Conservation (phyloP, 371 early-diverging fungal species). For the Lichtheimia corymbifera region DNA sequence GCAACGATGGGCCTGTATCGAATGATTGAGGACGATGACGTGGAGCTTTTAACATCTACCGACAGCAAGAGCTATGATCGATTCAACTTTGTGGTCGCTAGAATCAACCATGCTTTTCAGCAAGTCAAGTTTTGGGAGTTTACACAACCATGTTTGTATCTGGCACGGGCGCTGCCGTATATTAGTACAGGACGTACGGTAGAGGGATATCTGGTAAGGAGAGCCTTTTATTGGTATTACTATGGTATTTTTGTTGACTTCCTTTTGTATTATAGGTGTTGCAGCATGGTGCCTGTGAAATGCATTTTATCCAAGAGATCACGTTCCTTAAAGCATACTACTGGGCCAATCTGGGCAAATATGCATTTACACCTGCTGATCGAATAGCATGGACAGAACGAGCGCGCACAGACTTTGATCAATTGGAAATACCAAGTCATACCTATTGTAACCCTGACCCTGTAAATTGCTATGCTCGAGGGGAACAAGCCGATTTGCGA, state of each 20-base stretch:
- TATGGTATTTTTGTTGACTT: no score
- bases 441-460: conserved; percentile 35
- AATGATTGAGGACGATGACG: conserved; percentile 30
- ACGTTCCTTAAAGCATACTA: conserved; percentile 39
- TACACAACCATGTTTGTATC: conserved; percentile 37
- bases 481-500: conserved; percentile 10
- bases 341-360: conserved; percentile 37
- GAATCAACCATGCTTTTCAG: conserved; percentile 38
- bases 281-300: conserved; percentile 32
- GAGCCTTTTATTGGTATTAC: no score
- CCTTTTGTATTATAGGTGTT: conserved; percentile 21
- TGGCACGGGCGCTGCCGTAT: conserved; percentile 40
- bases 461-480: conserved; percentile 7
- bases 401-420: conserved; percentile 27
- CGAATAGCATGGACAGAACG: conserved; percentile 35
- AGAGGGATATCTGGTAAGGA: conserved; percentile 35
- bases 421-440: conserved; percentile 26
- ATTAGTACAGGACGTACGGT: conserved; percentile 37
- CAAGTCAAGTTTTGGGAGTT: conserved; percentile 47
- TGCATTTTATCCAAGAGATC: conserved; percentile 42
- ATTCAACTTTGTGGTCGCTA: conserved; percentile 25
- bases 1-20: conserved; percentile 40
- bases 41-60: conserved; percentile 17
- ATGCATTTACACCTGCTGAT: conserved; percentile 36
- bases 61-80: conserved; percentile 25